These are phyloP conservation scores for Xanthoconium separans DNA, from an alignment of 1,284 basidiomycete species.

Conservation along the genomic window DNA sequence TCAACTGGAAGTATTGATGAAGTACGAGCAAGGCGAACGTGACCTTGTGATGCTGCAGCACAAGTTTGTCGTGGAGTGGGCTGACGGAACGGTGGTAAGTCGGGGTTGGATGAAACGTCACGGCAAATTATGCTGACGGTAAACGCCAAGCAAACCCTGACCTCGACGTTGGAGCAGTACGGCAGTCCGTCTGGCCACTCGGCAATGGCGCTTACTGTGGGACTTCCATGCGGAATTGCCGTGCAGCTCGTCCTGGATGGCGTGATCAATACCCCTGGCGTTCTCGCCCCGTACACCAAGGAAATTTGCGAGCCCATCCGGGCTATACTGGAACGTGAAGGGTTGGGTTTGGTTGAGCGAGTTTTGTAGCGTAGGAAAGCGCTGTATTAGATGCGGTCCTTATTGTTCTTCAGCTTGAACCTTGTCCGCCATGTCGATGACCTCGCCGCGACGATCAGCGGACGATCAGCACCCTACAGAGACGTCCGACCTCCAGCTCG, in stretches of 20 bases:
- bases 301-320: conserved; percentile 85
- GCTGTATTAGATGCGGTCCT: too few relatives aligned
- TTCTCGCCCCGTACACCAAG: conserved; percentile 88
- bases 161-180: conserved; percentile 91
- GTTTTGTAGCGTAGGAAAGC: conserved; percentile 43
- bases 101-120: neutral
- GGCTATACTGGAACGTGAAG: conserved; percentile 77
- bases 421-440: conserved; percentile 15
- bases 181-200: conserved; percentile 82
- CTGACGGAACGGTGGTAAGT: conserved; percentile 72
- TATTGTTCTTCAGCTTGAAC: conserved; percentile 4
- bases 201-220: conserved; percentile 93
- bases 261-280: conserved; percentile 73
- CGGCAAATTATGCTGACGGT: conserved; percentile 12
- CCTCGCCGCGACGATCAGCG: conserved; percentile 36
- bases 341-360: conserved; percentile 78
- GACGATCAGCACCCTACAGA: conserved; percentile 60
- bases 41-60: conserved; percentile 98
- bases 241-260: conserved; percentile 82
- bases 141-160: conserved; percentile 70
- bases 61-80: conserved; percentile 89
- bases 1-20: conserved; percentile 88
- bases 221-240: conserved; percentile 93
- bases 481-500: conserved; percentile 64
- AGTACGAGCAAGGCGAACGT: conserved; percentile 87